Conservation (phyloP, 2,329 filamentous ascomycete genomes). For the Didymella glomerata region DNA sequence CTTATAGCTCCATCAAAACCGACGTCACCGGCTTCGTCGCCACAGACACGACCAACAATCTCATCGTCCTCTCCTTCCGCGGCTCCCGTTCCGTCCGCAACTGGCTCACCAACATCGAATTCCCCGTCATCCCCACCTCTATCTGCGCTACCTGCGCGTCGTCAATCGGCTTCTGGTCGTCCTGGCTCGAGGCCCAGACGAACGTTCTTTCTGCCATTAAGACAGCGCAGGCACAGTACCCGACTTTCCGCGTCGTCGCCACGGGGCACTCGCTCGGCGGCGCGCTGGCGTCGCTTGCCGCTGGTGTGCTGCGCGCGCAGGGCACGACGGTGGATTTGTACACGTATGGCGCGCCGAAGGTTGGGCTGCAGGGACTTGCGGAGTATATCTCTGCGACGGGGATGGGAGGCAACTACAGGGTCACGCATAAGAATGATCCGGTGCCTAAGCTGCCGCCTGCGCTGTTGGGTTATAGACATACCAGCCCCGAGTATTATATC, state of each 20-base stretch:
- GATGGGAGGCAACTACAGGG: constrained; percentile 65
- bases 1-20: constrained; percentile 43
- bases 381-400: constrained; percentile 63
- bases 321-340: constrained; percentile 65
- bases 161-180: constrained; percentile 67
- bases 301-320: constrained; percentile 61
- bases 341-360: constrained; percentile 72
- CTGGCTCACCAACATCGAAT: constrained; percentile 66
- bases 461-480: constrained; percentile 69
- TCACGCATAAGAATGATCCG: constrained; percentile 73
- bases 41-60: constrained; percentile 55
- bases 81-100: constrained; percentile 68
- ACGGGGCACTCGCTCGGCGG: constrained; percentile 76
- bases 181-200: constrained; percentile 64
- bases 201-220: constrained; percentile 57
- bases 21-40: constrained; percentile 60
- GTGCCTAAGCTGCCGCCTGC: constrained; percentile 73
- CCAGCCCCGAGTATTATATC: constrained; percentile 72
- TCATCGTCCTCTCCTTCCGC: constrained; percentile 68
- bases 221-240: constrained; percentile 57
- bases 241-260: constrained; percentile 63
- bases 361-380: constrained; percentile 66
- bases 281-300: constrained; percentile 69
- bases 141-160: constrained; percentile 60
- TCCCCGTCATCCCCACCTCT: constrained; percentile 53